phyloP scores from a whole-genome alignment of 2,329 filamentous ascomycete genomes.

The Nemania abortiva region DNA sequence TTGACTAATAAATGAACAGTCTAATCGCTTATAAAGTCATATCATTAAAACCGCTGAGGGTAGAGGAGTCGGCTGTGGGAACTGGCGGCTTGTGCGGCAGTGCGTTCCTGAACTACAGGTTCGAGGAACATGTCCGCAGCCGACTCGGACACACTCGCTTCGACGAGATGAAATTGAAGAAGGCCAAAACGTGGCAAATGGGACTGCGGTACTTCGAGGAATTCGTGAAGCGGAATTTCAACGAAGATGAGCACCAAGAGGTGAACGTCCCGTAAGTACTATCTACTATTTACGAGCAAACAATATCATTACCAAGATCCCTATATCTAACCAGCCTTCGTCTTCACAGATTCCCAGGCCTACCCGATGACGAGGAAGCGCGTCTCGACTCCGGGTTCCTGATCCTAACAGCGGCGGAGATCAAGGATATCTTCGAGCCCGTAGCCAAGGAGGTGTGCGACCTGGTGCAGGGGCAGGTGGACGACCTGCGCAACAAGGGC shows the following conservation, averaged over 20 bases:
- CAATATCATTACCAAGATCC: not conserved
- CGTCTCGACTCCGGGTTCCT: slow-evolving; percentile 82
- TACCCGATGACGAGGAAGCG: slow-evolving; percentile 80
- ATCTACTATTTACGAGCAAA: not conserved
- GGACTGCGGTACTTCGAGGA: slow-evolving; percentile 84
- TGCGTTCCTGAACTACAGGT: slow-evolving; percentile 83
- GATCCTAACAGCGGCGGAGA: slow-evolving; percentile 75
- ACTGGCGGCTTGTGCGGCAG: slow-evolving; percentile 83
- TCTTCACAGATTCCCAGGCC: slow-evolving; percentile 71
- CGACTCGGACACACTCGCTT: slow-evolving; percentile 76
- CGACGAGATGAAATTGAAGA: slow-evolving; percentile 81
- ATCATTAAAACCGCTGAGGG: slow-evolving; percentile 75
- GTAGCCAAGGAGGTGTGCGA: slow-evolving; percentile 78
- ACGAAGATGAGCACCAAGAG: slow-evolving; percentile 81
- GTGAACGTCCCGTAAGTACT: slow-evolving; percentile 76
- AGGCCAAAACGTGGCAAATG: slow-evolving; percentile 84
- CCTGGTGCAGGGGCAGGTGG: slow-evolving; percentile 75
- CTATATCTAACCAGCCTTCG: slow-evolving; percentile 11
- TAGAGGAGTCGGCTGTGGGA: slow-evolving; percentile 84
- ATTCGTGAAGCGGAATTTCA: slow-evolving; percentile 86
- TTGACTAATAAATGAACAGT: slow-evolving; percentile 50
- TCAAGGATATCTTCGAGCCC: slow-evolving; percentile 81
- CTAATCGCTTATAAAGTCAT: slow-evolving; percentile 86
- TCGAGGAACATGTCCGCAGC: slow-evolving; percentile 79
- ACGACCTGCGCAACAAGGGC: slow-evolving; percentile 70